Base-by-base conservation (phyloP, 257 asterid genomes). In the Misopates orontium region DNA sequence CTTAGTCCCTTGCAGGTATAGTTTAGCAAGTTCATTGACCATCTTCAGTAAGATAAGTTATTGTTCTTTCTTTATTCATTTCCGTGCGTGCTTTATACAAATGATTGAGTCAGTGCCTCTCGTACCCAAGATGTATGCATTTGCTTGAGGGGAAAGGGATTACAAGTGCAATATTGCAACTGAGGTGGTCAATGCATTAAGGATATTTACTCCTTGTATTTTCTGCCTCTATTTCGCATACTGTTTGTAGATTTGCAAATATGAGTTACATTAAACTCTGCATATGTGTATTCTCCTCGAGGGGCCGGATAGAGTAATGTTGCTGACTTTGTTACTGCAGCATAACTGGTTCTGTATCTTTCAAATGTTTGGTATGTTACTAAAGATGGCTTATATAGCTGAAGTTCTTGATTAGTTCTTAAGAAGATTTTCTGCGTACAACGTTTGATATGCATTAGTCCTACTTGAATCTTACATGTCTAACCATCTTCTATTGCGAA, bases 1-100 rank as follows among this genome's bases (percentile, higher is more conserved):
- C 90, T 90, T 78, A 93, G 85, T 78, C 92, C 97, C 53, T 85
- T 93, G 79, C 99, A 93, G 99, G 99, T 93, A 84, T 53, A 20
- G 13, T 62, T 36, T 61, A 40, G 62, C 67, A 68, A 67, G 45
- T 47, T 36, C 42, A 36, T 36, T 5, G 42, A 36, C 42, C 48
- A 47, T 59, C 24, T 23, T 42, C 1, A 15, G 32, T 18, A 14
- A 63, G 56, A 66, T 17, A 14, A 22, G 55, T 58, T 58, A 14
- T 17, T 42, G 0, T 16, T 49, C 44, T 56, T 5, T 62, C 17
- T 48, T 70, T 6, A 8, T 36, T 36, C 1, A 10, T 8, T 8
- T 56, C 20, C 18, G 3, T 31, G 13, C 65, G 17, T 57, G 47
- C 31, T 51, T 49, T 60, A 1, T 62, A 52, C 36, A 24, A 31